phyloP scores from a whole-genome alignment of 352 stramenopile species.

The Phytopythium delawarense region DNA sequence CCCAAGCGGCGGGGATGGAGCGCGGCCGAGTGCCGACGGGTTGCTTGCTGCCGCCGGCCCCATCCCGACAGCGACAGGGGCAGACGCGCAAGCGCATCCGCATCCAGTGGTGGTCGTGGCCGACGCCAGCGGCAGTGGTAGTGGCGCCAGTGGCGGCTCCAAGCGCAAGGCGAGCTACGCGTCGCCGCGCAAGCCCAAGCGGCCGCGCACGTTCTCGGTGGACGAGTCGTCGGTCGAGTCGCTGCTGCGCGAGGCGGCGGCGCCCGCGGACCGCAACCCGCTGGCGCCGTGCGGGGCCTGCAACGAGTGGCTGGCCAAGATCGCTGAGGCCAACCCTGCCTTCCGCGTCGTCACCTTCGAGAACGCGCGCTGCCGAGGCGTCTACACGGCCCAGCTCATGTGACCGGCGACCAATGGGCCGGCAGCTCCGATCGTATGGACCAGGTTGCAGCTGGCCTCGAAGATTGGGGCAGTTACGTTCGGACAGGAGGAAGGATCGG shows the following conservation, averaged over 20 bases:
- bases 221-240: conserved; percentile 60
- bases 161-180: conserved; percentile 16
- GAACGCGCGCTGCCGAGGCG: conserved; percentile 89
- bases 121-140: no score
- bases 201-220: conserved; percentile 76
- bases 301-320: conserved; percentile 99
- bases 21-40: background rate
- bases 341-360: conserved; percentile 98
- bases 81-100: no score
- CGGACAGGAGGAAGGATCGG: background rate
- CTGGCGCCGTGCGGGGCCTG: conserved; percentile 97
- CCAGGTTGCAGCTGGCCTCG: background rate
- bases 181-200: conserved; percentile 68
- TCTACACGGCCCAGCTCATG: conserved; percentile 90
- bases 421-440: background rate
- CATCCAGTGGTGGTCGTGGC: no score
- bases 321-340: conserved; percentile 96
- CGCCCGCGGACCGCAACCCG: conserved; percentile 90
- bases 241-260: conserved; percentile 21
- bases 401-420: conserved; percentile 16
- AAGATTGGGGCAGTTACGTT: background rate
- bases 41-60: background rate
- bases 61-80: conserved; percentile 1
- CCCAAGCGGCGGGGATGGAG: background rate
- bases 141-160: no score